Base-by-base conservation (phyloP, 495 filamentous ascomycete species). In the Penicillium nucicola region DNA sequence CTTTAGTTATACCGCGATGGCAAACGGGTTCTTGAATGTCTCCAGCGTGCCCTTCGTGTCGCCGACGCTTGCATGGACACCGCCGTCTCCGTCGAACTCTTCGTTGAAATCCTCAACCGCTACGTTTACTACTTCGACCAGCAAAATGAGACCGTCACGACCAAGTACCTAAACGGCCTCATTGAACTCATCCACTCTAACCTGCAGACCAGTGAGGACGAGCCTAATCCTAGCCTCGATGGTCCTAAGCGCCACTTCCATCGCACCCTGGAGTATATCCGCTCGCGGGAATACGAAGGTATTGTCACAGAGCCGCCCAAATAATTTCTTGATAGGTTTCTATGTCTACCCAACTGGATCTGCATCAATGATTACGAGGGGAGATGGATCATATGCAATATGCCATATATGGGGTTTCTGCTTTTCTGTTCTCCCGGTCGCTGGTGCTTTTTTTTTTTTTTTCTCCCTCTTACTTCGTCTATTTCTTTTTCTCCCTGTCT, bases 61-160 rank as follows among this genome's bases (percentile, higher is more conserved):
- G 93, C 93, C 2, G 93, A 98, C 69, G 93, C 93, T 5, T 98
- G 93, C 72, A 98, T 98, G 93, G 93, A 98, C 68, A 92, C 91
- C n/a, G 91, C 90, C 8, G 95, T 97, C 2, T 96, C 90, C 3
- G 90, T 97, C 19, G 93, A 98, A 71, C 77, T 98, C 34, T 98
- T 98, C 62, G 93, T 98, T 41, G 93, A 98, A 71, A 97, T 98
- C 52, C 74, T 98, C 51, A 96, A 97, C 63, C 83, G 93, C 65
- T 98, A 97, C 70, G 93, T 97, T 43, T 98, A 98, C 68, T 97
- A 97, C 70, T 98, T 96, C 71, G 93, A 98, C 69, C 90, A 97
- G 61, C 90, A 95, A 71, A 98, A 98, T 69, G 93, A 98, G 71
- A 92, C 90, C 38, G 92, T 98, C 30, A 97, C 93, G 3, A 96